phyloP scores from a whole-genome alignment of 768 basidiomycete genomes.

The Pleurotus giganteus region DNA sequence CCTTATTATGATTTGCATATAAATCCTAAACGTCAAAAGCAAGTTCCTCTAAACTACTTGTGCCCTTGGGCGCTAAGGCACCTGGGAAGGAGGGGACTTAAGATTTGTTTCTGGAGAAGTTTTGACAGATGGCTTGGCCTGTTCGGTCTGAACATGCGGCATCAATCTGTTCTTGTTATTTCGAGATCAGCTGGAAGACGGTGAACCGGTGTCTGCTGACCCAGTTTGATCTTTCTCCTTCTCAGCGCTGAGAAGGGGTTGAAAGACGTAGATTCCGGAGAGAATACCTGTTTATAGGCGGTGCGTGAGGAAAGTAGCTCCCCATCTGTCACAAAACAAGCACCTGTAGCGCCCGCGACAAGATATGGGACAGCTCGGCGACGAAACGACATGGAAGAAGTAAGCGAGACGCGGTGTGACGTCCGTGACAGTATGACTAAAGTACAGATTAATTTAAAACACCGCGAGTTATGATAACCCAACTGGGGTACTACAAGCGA shows the following conservation, averaged over 20 bases:
- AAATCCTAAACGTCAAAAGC: constrained; percentile 7
- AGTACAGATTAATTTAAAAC: constrained; percentile 14
- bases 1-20: neutral
- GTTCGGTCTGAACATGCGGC: neutral
- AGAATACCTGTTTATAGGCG: constrained; percentile 41
- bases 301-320: neutral
- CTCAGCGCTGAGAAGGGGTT: constrained; percentile 39
- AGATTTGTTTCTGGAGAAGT: neutral
- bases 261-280: constrained; percentile 69
- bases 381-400: constrained; percentile 24
- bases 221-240: constrained; percentile 14
- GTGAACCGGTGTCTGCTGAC: constrained; percentile 13
- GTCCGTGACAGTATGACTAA: constrained; percentile 11
- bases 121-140: constrained; percentile 6
- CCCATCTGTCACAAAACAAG: neutral
- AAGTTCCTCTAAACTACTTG: neutral
- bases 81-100: too few relatives aligned
- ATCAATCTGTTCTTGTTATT: neutral
- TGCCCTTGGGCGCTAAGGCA: neutral
- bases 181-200: constrained; percentile 13
- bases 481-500: constrained; percentile 1
- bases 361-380: constrained; percentile 48
- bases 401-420: neutral
- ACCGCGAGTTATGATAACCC: constrained; percentile 15
- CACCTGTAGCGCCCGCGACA: constrained; percentile 60